Evolutionary conservation across 306 rosid species (phyloP).

Genomic region (Castanea sativa): DNA sequence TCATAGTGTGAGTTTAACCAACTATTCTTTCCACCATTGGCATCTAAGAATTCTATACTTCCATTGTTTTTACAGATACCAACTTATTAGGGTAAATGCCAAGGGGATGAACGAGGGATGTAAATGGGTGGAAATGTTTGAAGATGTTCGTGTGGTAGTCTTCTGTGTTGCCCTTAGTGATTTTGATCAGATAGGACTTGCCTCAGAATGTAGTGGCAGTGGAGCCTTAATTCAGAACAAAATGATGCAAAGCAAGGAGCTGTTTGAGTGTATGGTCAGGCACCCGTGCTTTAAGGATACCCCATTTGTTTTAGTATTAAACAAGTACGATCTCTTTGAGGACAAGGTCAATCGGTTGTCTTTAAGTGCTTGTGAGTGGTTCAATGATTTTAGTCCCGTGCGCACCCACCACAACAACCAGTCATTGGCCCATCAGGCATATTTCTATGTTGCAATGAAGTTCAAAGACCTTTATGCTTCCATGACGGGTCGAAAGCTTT

Average conservation of each 20-base stretch:
- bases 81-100: slow-evolving; percentile 93
- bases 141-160: slow-evolving; percentile 86
- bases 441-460: slow-evolving; percentile 93
- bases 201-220: slow-evolving; percentile 65
- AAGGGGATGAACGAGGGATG: slow-evolving; percentile 93
- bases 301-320: slow-evolving; percentile 80
- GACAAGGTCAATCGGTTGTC: slow-evolving; percentile 60
- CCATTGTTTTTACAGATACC: slow-evolving; percentile 63
- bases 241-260: slow-evolving; percentile 93
- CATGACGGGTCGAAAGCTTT: slow-evolving; percentile 66
- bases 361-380: slow-evolving; percentile 78
- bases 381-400: slow-evolving; percentile 70
- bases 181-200: slow-evolving; percentile 67
- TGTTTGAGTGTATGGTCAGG: slow-evolving; percentile 80
- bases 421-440: slow-evolving; percentile 86
- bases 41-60: slow-evolving; percentile 2
- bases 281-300: slow-evolving; percentile 89
- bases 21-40: not conserved
- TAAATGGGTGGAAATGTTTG: slow-evolving; percentile 99
- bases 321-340: slow-evolving; percentile 86
- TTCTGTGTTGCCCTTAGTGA: slow-evolving; percentile 81
- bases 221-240: slow-evolving; percentile 83
- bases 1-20: not conserved
- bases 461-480: slow-evolving; percentile 89
- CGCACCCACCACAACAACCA: slow-evolving; percentile 62